Evolutionary conservation across 2,329 filamentous ascomycete genomes (phyloP), one percentile per base, ranked within the genome.

Genomic region (Microcyclospora tardicrescens): DNA sequence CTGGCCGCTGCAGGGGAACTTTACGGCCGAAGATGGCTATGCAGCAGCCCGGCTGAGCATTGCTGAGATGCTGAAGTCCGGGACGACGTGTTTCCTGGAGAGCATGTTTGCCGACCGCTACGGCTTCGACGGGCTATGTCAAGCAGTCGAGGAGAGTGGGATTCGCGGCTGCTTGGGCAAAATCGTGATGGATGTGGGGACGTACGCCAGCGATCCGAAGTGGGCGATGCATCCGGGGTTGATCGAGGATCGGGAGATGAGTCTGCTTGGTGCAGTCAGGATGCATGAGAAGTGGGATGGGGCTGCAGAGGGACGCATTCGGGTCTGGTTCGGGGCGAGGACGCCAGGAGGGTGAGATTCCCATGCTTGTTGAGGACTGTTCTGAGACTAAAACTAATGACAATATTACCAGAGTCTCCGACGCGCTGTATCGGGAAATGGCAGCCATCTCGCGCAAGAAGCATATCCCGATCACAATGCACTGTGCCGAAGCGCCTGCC

Each of bases 21-120:
- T 66, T 47, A 64, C 61, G 1, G 51, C 55, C 2, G 61, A 62
- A 28, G 67, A 72, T 51, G 68, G 67, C 13, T 69, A 69, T 47
- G 60, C 64, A 3, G 67, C 68, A 5, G 66, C 64, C 2, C 52
- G 63, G 5, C 52, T 71, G 30, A 69, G 61, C 14, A 68, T 71
- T 30, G 67, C 63, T 0, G 68, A 71, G 52, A 68, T 71, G 66
- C 53, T 71, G 28, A 62, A 63, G 48, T 63, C 59, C 3, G 68
- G 67, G 0, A 71, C 68, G 3, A 71, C 67, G 2, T 68, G 63
- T 44, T 72, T 72, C 43, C 53, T 72, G 5, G 68, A 72, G 49
- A 68, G 66, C 32, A 69, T 72, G 67, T 67, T 67, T 42, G 61
- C 65, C 5, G 59, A 67, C 47, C 59, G 64, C 12, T 67, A 65